Conservation (phyloP, 257 asterid species). For the Pogostemon cablin region DNA sequence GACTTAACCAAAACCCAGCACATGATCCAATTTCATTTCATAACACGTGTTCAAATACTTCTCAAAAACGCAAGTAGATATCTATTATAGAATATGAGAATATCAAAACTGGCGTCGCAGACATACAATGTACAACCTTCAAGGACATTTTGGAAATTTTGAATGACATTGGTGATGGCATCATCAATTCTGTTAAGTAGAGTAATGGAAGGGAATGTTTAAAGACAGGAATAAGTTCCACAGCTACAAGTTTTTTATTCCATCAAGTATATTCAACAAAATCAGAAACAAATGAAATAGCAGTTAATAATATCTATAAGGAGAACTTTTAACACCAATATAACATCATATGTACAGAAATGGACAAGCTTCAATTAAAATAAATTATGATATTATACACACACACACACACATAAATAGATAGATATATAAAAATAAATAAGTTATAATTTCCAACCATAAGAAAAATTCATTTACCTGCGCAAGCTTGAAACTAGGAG, state of each 20-base stretch:
- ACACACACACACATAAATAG: neutral
- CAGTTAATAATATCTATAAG: constrained; percentile 9
- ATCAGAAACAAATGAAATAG: neutral
- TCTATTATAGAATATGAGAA: neutral
- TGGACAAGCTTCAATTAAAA: no score
- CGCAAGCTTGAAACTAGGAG: constrained; percentile 90
- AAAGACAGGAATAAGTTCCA: constrained; percentile 1
- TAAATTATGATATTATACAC: neutral
- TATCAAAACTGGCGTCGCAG: neutral
- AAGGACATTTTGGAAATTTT: neutral
- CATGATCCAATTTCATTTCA: constrained; percentile 7
- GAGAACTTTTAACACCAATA: constrained; percentile 1
- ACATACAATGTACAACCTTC: neutral
- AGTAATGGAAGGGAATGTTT: neutral
- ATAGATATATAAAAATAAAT: constrained; percentile 24
- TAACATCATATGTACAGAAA: neutral
- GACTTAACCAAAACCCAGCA: constrained; percentile 9
- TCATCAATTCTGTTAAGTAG: constrained; percentile 1
- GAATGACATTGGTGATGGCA: neutral
- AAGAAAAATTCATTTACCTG: constrained; percentile 58
- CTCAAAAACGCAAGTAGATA: constrained; percentile 6
- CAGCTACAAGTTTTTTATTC: constrained; percentile 5
- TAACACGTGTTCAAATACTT: constrained; percentile 7
- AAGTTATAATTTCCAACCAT: constrained; percentile 1
- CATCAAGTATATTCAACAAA: neutral